phyloP scores from a whole-genome alignment of 768 basidiomycete genomes.

The Tricholomella constricta region DNA sequence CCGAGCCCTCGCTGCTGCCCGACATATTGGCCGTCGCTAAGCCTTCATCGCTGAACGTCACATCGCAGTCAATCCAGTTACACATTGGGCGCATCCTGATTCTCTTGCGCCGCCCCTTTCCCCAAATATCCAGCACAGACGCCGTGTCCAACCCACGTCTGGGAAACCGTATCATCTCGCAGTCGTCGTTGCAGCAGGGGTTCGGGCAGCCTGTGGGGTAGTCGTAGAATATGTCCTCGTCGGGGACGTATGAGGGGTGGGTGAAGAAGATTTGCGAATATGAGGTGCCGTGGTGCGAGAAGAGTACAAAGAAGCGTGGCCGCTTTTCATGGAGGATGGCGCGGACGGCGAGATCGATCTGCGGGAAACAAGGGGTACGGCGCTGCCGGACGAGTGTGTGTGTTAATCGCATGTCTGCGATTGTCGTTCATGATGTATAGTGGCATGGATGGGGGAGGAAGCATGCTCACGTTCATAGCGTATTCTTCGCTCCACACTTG shows the following conservation, averaged over 20 bases:
- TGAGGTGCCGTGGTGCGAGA: conserved; percentile 79
- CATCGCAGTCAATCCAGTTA: conserved; percentile 79
- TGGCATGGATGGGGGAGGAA: neutral
- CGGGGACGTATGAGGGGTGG: conserved; percentile 66
- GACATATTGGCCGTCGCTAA: conserved; percentile 20
- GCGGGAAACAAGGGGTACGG: conserved; percentile 79
- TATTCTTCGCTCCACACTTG: conserved; percentile 66
- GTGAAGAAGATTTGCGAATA: conserved; percentile 85
- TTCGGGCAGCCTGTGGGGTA: conserved; percentile 81
- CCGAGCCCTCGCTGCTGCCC: conserved; percentile 45
- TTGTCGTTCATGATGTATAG: neutral
- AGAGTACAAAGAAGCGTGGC: conserved; percentile 75
- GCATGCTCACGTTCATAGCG: conserved; percentile 65
- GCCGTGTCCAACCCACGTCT: conserved; percentile 63
- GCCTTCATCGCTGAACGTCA: conserved; percentile 54
- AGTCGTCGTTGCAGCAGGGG: conserved; percentile 77
- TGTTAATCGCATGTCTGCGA: conserved; percentile 62
- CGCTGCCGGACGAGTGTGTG: conserved; percentile 68
- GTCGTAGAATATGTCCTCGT: conserved; percentile 72
- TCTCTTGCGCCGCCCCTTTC: conserved; percentile 52
- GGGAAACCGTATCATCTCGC: conserved; percentile 82
- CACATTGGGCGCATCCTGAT: conserved; percentile 68
- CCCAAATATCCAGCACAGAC: conserved; percentile 61
- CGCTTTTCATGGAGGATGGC: conserved; percentile 76
- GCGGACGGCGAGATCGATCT: conserved; percentile 77